phyloP scores from a whole-genome alignment of 2,329 filamentous ascomycete species.

The Colletotrichum zoysiae region DNA sequence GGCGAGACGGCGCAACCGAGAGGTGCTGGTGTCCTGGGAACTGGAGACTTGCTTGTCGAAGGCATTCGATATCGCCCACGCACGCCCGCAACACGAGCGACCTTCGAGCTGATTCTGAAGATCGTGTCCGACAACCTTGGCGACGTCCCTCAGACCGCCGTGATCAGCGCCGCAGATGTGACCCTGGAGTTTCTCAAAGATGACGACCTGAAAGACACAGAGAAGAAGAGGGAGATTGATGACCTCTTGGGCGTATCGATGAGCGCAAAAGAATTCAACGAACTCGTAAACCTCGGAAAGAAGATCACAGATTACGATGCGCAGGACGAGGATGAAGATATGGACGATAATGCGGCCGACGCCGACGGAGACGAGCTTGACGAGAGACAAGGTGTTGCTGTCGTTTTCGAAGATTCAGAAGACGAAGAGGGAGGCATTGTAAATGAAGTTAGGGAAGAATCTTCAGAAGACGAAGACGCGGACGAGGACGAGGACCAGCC shows the following conservation, averaged over 20 bases:
- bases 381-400: conserved; percentile 94
- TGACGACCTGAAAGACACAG: conserved; percentile 94
- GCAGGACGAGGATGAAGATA: conserved; percentile 93
- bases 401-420: conserved; percentile 93
- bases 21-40: conserved; percentile 83
- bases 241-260: conserved; percentile 89
- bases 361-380: conserved; percentile 83
- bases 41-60: conserved; percentile 88
- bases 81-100: conserved; percentile 90
- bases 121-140: conserved; percentile 90
- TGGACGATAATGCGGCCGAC: conserved; percentile 76
- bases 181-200: conserved; percentile 94
- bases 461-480: conserved; percentile 83
- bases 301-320: conserved; percentile 99
- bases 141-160: conserved; percentile 91
- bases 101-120: conserved; percentile 94
- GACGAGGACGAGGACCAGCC: conserved; percentile 72
- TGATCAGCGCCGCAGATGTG: conserved; percentile 93
- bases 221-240: conserved; percentile 98
- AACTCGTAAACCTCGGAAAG: conserved; percentile 94
- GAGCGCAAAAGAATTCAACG: conserved; percentile 93
- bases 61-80: conserved; percentile 92
- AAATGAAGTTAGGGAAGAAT: conserved; percentile 89
- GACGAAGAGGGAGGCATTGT: conserved; percentile 86
- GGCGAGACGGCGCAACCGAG: conserved; percentile 76